Evolutionary conservation across 1,139 yeast species (phyloP), one percentile per base, ranked within the genome.

Genomic region (Pichiaceae sp.): DNA sequence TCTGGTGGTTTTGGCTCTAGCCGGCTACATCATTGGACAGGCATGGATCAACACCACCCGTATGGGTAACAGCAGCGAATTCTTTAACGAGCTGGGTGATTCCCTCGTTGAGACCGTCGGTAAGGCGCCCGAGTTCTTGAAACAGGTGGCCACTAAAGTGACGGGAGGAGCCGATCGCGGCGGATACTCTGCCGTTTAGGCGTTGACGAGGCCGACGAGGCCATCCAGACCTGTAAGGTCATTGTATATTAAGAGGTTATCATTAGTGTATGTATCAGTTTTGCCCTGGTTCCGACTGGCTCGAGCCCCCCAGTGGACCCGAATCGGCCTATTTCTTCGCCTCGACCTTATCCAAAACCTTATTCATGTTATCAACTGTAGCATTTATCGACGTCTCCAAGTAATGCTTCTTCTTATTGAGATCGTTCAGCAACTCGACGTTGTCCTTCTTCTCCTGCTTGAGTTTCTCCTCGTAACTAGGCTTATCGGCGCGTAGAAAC

Each of bases 141-240:
- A 67, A 44, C 96, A 87, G 57, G 70, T 87, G 4, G 63, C 77
- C 31, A 75, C 73, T 41, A 84, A 79, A 47, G 66, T 89, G 43
- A 71, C 86, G 19, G 85, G 93, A n/a, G 64, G 68, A 44, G 58
- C 68, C 33, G 32, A 54, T 28, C 73, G 96, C 55, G 95, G 94
- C 15, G 96, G 95, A 24, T 87, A 87, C 57, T 80, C 93, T 56
- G 96, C 96, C 25, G 95, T 87, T 8, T 87, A 66, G 59, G 12
- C 4, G 14, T 14, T 25, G 14, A n/a, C n/a, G n/a, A n/a, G n/a
- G n/a, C n/a, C n/a, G n/a, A n/a, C n/a, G n/a, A n/a, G n/a, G n/a
- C n/a, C n/a, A n/a, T n/a, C n/a, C n/a, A n/a, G n/a, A n/a, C n/a
- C n/a, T n/a, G n/a, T n/a, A n/a, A n/a, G n/a, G n/a, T n/a, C n/a